These are phyloP conservation scores for Termitomyces sp. DNA, from an alignment of 768 basidiomycete species.

Conservation along the genomic window DNA sequence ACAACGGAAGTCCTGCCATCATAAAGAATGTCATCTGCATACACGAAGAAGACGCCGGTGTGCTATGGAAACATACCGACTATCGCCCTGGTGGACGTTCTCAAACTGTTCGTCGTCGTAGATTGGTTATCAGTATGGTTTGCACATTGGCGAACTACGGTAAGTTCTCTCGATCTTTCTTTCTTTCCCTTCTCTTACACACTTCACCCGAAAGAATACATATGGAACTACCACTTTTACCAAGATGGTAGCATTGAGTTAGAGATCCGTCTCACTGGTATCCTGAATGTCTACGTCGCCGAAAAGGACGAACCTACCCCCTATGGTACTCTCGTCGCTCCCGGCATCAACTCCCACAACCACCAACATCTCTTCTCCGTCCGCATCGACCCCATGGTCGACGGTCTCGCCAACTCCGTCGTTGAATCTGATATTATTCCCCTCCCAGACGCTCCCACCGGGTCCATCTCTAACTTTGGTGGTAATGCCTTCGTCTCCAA, in stretches of 20 bases:
- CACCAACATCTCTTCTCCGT: constrained; percentile 76
- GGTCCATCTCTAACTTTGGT: constrained; percentile 73
- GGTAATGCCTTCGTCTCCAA: constrained; percentile 78
- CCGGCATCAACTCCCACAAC: constrained; percentile 75
- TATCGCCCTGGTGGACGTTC: constrained; percentile 78
- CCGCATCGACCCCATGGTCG: constrained; percentile 85
- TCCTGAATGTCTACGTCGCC: constrained; percentile 70
- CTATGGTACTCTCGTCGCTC: constrained; percentile 75
- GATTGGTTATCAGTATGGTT: constrained; percentile 85
- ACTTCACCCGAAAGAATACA: constrained; percentile 53
- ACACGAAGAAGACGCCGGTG: constrained; percentile 89
- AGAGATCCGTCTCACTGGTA: constrained; percentile 80
- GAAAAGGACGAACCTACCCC: constrained; percentile 59
- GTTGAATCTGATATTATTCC: constrained; percentile 76
- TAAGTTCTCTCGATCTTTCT: constrained; percentile 22
- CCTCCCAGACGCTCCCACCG: constrained; percentile 57
- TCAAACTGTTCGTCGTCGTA: constrained; percentile 73
- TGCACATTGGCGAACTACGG: constrained; percentile 91
- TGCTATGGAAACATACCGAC: constrained; percentile 90
- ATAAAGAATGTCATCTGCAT: constrained; percentile 91
- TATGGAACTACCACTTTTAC: constrained; percentile 85
- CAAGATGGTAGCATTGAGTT: constrained; percentile 88
- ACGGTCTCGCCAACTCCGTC: constrained; percentile 79
- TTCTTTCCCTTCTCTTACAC: not conserved
- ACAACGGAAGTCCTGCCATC: constrained; percentile 68